Evolutionary conservation across 345 rosid genomes (phyloP).

Genomic region (Viola odorata): DNA sequence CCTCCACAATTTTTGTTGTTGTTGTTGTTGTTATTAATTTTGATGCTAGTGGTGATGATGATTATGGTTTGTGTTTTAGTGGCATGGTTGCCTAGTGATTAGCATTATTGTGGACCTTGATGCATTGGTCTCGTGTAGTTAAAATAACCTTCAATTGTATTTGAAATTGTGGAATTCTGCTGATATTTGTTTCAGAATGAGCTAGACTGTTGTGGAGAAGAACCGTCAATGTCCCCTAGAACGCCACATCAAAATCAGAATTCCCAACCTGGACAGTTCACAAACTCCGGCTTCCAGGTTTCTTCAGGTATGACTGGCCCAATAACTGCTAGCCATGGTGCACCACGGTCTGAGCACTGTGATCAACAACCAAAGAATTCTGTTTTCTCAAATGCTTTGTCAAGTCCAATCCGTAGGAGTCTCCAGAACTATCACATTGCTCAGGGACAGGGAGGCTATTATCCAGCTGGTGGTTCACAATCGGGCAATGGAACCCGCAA

Average conservation of each 20-base stretch:
- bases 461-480: slow-evolving; percentile 32
- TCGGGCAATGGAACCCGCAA: slow-evolving; percentile 36
- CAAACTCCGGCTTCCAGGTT: slow-evolving; percentile 35
- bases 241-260: slow-evolving; percentile 44
- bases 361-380: slow-evolving; percentile 73
- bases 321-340: slow-evolving; percentile 32
- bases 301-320: slow-evolving; percentile 60
- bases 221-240: slow-evolving; percentile 60
- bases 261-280: slow-evolving; percentile 41
- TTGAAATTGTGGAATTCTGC: neutral
- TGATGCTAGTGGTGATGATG: no score
- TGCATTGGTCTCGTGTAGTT: neutral
- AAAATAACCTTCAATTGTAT: neutral
- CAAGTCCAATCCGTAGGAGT: slow-evolving; percentile 67
- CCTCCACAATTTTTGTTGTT: no score
- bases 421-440: slow-evolving; percentile 65
- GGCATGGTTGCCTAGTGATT: neutral
- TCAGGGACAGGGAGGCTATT: slow-evolving; percentile 72
- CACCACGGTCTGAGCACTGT: slow-evolving; percentile 49
- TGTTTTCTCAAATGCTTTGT: slow-evolving; percentile 78
- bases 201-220: slow-evolving; percentile 60
- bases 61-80: neutral
- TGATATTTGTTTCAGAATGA: slow-evolving; percentile 50
- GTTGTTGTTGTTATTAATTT: no score
- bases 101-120: neutral